These are phyloP conservation scores for Mercurialis annua DNA, from an alignment of 345 rosid genomes.

Conservation along the genomic window DNA sequence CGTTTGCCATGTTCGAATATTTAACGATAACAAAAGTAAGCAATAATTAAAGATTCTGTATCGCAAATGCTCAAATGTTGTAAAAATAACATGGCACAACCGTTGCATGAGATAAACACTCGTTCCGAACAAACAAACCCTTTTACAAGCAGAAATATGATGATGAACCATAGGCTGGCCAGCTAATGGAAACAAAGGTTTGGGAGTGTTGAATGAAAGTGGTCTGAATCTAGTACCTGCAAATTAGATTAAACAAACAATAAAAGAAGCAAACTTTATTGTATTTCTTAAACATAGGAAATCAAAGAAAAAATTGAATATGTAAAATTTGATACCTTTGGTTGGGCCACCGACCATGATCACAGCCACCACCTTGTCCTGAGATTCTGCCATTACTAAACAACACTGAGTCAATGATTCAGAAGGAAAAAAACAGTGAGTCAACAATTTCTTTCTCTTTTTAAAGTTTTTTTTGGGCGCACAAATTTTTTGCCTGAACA, in stretches of 20 bases:
- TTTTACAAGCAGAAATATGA: conserved; percentile 84
- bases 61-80: too few species aligned
- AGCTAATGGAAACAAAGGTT: conserved; percentile 79
- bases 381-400: conserved; percentile 38
- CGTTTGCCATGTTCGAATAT: too few species aligned
- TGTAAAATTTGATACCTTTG: conserved; percentile 42
- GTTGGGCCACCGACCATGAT: conserved; percentile 95
- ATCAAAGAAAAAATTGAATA: background rate
- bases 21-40: too few species aligned
- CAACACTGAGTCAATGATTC: background rate
- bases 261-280: conserved; percentile 5
- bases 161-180: conserved; percentile 93
- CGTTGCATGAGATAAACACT: too few species aligned
- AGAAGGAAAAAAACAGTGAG: background rate
- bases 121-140: conserved; percentile 54
- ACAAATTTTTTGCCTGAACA: too few species aligned
- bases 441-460: too few species aligned
- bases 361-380: conserved; percentile 72
- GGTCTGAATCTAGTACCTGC: conserved; percentile 82
- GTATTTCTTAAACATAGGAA: background rate
- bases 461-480: too few species aligned
- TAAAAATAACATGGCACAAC: too few species aligned
- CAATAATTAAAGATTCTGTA: too few species aligned
- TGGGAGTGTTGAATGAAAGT: conserved; percentile 69
- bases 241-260: background rate